phyloP scores from a whole-genome alignment of 2,329 filamentous ascomycete genomes.

The Talaromyces piceae region DNA sequence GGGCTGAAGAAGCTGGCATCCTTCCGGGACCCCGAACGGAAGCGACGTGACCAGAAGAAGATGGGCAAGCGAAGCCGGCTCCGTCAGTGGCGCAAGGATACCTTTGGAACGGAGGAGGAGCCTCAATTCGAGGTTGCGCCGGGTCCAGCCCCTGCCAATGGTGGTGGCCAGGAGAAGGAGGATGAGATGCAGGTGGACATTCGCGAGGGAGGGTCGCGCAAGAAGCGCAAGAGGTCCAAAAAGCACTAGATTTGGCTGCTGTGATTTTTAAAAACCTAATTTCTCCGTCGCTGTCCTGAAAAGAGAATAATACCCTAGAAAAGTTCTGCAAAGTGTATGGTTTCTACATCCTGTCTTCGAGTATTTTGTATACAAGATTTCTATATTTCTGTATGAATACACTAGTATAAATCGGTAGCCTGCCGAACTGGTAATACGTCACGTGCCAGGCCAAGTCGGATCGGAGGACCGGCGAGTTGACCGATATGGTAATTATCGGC shows the following conservation, averaged over 20 bases:
- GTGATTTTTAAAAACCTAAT: not conserved
- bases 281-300: not conserved
- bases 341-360: too few relatives aligned
- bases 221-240: constrained; percentile 40
- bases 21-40: constrained; percentile 83
- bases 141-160: constrained; percentile 15
- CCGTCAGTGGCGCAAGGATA: constrained; percentile 72
- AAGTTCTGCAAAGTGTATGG: not conserved
- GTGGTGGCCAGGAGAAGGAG: constrained; percentile 16
- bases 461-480: not conserved
- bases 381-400: too few relatives aligned
- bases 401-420: too few relatives aligned
- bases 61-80: constrained; percentile 89
- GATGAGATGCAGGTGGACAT: constrained; percentile 34
- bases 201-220: constrained; percentile 30
- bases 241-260: constrained; percentile 25
- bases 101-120: constrained; percentile 56
- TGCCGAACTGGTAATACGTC: not conserved
- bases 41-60: constrained; percentile 77
- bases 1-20: constrained; percentile 91
- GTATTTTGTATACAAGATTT: too few relatives aligned
- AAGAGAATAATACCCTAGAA: not conserved
- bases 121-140: constrained; percentile 25
- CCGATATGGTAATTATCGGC: not conserved
- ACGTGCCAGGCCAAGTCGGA: not conserved